phyloP scores from a whole-genome alignment of 257 asterid species.

The Buddleja alternifolia region DNA sequence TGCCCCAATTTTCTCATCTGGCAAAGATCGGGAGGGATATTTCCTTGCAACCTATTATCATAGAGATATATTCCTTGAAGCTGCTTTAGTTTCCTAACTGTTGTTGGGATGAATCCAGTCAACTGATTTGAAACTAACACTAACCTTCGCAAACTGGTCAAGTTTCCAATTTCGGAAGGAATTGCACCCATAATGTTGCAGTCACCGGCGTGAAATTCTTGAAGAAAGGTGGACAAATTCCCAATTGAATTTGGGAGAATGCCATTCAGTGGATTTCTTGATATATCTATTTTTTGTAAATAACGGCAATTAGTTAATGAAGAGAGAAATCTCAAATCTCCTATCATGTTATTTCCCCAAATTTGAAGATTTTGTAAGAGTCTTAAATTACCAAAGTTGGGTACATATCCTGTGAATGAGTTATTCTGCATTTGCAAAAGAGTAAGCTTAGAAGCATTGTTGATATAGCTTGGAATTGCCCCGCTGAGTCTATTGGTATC shows the following conservation, averaged over 20 bases:
- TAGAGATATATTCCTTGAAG: slow-evolving; percentile 11
- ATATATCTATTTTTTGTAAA: slow-evolving; percentile 15
- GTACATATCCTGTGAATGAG: slow-evolving; percentile 35
- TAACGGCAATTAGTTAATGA: slow-evolving; percentile 36
- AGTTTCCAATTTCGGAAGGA: slow-evolving; percentile 37
- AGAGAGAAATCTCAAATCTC: slow-evolving; percentile 40
- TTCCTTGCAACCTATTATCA: slow-evolving; percentile 6
- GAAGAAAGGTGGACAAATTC: slow-evolving; percentile 21
- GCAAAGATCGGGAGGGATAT: slow-evolving; percentile 23
- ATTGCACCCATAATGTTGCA: slow-evolving; percentile 31
- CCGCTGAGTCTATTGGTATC: slow-evolving; percentile 36
- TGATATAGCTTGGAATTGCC: slow-evolving; percentile 34
- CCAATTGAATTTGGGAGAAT: slow-evolving; percentile 38
- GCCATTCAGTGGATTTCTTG: slow-evolving; percentile 23
- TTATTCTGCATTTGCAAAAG: slow-evolving; percentile 3
- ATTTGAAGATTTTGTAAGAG: slow-evolving; percentile 18
- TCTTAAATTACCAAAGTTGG: slow-evolving; percentile 36
- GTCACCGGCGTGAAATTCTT: neutral
- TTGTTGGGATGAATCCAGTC: slow-evolving; percentile 34
- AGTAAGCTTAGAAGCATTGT: slow-evolving; percentile 41
- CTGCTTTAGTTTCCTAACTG: slow-evolving; percentile 21
- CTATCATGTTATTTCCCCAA: slow-evolving; percentile 37
- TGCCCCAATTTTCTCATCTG: slow-evolving; percentile 17
- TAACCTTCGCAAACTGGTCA: slow-evolving; percentile 17
- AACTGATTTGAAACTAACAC: slow-evolving; percentile 6